phyloP scores from a whole-genome alignment of 176 grass and related monocot genomes.

The Raddia guianensis region DNA sequence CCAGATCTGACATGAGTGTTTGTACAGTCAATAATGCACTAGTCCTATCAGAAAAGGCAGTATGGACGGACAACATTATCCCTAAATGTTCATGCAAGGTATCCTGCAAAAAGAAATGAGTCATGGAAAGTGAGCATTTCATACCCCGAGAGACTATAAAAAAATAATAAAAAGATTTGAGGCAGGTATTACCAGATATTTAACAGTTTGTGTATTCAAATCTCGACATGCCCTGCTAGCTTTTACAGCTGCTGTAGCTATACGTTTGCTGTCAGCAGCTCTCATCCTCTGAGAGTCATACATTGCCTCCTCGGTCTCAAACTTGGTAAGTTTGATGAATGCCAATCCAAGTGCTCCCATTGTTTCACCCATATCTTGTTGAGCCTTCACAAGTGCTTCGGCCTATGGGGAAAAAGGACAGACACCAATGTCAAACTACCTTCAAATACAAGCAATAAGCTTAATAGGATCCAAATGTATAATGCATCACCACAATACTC shows the following conservation, averaged over 20 bases:
- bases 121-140: constrained; percentile 19
- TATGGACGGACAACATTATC: constrained; percentile 84
- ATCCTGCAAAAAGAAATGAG: constrained; percentile 64
- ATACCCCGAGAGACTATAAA: constrained; percentile 22
- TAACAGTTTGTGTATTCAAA: constrained; percentile 96
- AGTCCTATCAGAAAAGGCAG: constrained; percentile 89
- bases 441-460: background rate
- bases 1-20: constrained; percentile 91
- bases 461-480: constrained; percentile 10
- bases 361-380: constrained; percentile 97
- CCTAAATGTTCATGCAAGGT: constrained; percentile 87
- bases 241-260: constrained; percentile 97
- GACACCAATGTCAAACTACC: constrained; percentile 7
- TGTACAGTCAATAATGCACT: constrained; percentile 93
- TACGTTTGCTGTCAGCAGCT: constrained; percentile 73
- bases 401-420: constrained; percentile 57
- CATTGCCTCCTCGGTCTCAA: constrained; percentile 84
- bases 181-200: constrained; percentile 72
- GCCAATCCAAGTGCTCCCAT: constrained; percentile 95
- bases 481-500: background rate
- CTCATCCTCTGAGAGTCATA: constrained; percentile 77
- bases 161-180: constrained; percentile 8
- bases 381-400: constrained; percentile 88
- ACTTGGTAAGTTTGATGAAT: constrained; percentile 92
- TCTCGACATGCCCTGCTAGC: constrained; percentile 90